Conservation (phyloP, 495 filamentous ascomycete genomes). For the Aspergillus nanangensis region DNA sequence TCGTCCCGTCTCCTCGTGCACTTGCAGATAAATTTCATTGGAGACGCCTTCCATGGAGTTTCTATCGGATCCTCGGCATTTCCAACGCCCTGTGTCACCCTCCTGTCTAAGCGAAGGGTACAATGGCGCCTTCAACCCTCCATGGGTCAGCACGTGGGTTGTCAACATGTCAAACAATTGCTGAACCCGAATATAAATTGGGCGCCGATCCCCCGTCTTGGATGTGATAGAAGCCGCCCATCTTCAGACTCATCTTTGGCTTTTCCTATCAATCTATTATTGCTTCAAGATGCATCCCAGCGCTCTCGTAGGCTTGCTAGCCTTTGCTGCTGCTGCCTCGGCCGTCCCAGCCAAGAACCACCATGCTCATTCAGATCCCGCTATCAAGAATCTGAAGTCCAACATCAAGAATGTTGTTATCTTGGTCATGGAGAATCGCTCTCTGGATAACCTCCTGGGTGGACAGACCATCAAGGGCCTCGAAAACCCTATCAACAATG, state of each 20-base stretch:
- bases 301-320: conserved; percentile 29
- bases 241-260: background rate
- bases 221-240: background rate
- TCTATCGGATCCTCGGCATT: background rate
- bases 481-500: conserved; percentile 42
- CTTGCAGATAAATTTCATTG: background rate
- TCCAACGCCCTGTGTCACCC: background rate
- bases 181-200: background rate
- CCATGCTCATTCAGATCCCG: conserved; percentile 15
- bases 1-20: background rate
- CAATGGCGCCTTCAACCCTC: too few species aligned
- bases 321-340: conserved; percentile 27
- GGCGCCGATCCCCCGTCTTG: background rate
- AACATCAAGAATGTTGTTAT: conserved; percentile 46
- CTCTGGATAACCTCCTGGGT: conserved; percentile 42
- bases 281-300: conserved; percentile 27
- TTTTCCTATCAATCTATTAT: background rate
- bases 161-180: too few species aligned
- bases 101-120: too few species aligned
- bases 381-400: conserved; percentile 29
- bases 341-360: conserved; percentile 20
- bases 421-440: conserved; percentile 44
- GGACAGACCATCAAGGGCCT: conserved; percentile 32
- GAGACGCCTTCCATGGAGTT: too few species aligned
- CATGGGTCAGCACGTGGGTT: too few species aligned